Evolutionary conservation across 345 rosid genomes (phyloP).

Genomic region (Euphorbia peplus): DNA sequence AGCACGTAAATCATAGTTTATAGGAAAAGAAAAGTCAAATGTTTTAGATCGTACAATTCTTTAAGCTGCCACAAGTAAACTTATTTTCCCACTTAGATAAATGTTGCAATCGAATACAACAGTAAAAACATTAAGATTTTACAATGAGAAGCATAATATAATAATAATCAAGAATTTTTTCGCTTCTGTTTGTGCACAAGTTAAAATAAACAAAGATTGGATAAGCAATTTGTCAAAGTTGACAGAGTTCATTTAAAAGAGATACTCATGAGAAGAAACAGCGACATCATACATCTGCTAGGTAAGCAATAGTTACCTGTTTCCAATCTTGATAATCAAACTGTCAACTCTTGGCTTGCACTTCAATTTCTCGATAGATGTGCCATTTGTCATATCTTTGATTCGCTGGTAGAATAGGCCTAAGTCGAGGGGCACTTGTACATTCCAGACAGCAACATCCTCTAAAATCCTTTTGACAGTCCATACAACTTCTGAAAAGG

Average conservation of each 20-base stretch:
- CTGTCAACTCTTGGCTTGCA: constrained; percentile 24
- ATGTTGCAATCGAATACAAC: too few relatives aligned
- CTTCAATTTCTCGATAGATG: constrained; percentile 48
- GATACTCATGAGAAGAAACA: neutral
- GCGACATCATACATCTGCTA: neutral
- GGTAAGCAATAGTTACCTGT: neutral
- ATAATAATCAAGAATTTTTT: too few relatives aligned
- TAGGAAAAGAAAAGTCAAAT: neutral
- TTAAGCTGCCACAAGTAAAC: neutral
- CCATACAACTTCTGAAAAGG: constrained; percentile 59
- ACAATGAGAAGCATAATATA: too few relatives aligned
- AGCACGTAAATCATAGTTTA: neutral
- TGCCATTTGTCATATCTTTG: constrained; percentile 90
- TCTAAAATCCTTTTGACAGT: constrained; percentile 48
- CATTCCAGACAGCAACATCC: constrained; percentile 80
- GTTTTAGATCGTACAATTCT: neutral
- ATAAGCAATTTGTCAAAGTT: neutral
- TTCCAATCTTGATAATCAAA: constrained; percentile 13
- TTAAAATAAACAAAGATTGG: neutral
- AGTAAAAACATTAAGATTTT: neutral
- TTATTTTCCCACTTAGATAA: too few relatives aligned
- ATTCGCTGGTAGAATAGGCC: constrained; percentile 72
- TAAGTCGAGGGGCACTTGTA: constrained; percentile 62
- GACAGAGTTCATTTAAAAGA: neutral
- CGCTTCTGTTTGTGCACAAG: too few relatives aligned